phyloP scores from a whole-genome alignment of 2,329 filamentous ascomycete genomes.

The Clonostachys sp. region DNA sequence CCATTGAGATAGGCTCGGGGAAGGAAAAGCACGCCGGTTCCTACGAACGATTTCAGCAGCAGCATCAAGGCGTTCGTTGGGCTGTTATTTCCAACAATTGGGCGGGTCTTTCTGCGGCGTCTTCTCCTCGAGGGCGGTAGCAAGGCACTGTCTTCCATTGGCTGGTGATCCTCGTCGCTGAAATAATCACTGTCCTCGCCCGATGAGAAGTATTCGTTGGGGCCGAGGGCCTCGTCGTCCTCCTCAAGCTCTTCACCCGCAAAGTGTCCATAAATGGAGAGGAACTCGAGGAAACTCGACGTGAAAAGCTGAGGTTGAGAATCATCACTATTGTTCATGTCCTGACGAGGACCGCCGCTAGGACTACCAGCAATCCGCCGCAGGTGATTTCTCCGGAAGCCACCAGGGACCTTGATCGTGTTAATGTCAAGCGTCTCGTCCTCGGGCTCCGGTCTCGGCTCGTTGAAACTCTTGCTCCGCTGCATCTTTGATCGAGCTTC shows the following conservation, averaged over 20 bases:
- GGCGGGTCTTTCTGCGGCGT: constrained; percentile 71
- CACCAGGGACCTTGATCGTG: constrained; percentile 87
- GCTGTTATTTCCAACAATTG: constrained; percentile 70
- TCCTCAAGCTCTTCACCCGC: constrained; percentile 95
- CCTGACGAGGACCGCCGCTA: constrained; percentile 10
- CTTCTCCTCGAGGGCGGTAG: constrained; percentile 71
- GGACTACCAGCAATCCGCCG: constrained; percentile 69
- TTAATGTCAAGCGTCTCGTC: constrained; percentile 80
- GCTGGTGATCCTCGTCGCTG: constrained; percentile 66
- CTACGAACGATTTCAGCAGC: constrained; percentile 95
- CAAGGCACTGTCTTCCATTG: constrained; percentile 84
- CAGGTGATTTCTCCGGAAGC: constrained; percentile 87
- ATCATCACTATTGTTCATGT: not conserved
- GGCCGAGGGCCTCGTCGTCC: constrained; percentile 83
- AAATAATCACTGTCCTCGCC: constrained; percentile 61
- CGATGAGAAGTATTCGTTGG: constrained; percentile 88
- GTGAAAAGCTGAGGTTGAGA: constrained; percentile 61
- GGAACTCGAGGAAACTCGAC: constrained; percentile 90
- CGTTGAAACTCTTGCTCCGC: constrained; percentile 84
- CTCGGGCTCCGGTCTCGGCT: constrained; percentile 73
- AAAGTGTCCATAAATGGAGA: constrained; percentile 95
- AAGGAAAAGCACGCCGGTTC: constrained; percentile 90
- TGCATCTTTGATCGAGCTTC: constrained; percentile 64
- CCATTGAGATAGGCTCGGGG: constrained; percentile 92
- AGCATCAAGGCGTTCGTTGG: constrained; percentile 77